These are phyloP conservation scores for Apodospora peruviana DNA, from an alignment of 495 filamentous ascomycete genomes.

Conservation along the genomic window DNA sequence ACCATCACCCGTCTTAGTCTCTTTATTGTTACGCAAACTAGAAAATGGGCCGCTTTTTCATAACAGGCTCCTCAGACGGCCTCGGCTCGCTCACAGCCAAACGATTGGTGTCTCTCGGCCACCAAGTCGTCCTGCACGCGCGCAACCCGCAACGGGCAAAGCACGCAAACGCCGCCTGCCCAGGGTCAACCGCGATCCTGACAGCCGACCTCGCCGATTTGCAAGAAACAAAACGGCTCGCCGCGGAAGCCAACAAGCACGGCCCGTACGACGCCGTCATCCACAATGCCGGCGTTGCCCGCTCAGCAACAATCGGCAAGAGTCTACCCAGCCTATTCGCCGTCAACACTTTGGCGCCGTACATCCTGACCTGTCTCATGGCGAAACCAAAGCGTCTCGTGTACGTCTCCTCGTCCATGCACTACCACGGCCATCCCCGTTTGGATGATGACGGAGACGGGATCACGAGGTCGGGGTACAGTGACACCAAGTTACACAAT, in stretches of 20 bases:
- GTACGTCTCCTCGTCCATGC: slow-evolving; percentile 47
- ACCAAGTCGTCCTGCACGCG: slow-evolving; percentile 53
- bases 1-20: background rate
- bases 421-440: slow-evolving; percentile 44
- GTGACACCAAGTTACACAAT: slow-evolving; percentile 50
- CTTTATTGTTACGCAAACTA: background rate
- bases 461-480: slow-evolving; percentile 30
- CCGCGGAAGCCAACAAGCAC: slow-evolving; percentile 41
- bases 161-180: slow-evolving; percentile 38
- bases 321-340: slow-evolving; percentile 48
- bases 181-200: slow-evolving; percentile 44
- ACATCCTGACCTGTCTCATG: slow-evolving; percentile 51
- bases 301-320: slow-evolving; percentile 34
- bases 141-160: slow-evolving; percentile 45
- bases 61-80: slow-evolving; percentile 45
- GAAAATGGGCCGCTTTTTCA: slow-evolving; percentile 50
- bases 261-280: slow-evolving; percentile 51
- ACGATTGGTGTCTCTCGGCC: slow-evolving; percentile 44
- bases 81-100: slow-evolving; percentile 49
- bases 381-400: slow-evolving; percentile 45
- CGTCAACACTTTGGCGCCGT: slow-evolving; percentile 54
- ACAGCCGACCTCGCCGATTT: slow-evolving; percentile 47
- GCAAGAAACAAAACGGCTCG: slow-evolving; percentile 49
- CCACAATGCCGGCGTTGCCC: slow-evolving; percentile 48
- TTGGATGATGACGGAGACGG: slow-evolving; percentile 33